phyloP scores from a whole-genome alignment of 345 rosid species.

The Arabis hirsuta region DNA sequence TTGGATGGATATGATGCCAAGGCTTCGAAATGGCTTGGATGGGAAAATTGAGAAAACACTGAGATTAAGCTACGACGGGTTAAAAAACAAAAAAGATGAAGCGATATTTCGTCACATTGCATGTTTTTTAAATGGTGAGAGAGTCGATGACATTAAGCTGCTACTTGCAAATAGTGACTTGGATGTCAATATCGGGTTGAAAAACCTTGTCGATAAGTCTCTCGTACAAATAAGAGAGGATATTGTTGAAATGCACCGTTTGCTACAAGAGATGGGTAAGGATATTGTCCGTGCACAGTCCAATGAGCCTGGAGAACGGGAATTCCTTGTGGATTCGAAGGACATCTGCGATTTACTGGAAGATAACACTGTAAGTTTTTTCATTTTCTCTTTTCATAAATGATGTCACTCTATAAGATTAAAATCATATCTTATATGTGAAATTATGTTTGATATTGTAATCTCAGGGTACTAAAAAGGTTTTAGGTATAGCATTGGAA shows the following conservation, averaged over 20 bases:
- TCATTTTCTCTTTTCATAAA: not conserved
- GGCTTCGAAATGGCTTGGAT: not conserved
- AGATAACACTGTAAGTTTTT: not conserved
- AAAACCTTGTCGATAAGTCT: slow-evolving; percentile 24
- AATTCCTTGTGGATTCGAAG: slow-evolving; percentile 20
- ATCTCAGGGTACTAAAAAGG: slow-evolving; percentile 29
- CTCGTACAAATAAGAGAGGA: not conserved
- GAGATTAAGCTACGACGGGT: slow-evolving; percentile 40
- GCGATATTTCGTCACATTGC: slow-evolving; percentile 46
- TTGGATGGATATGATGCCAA: slow-evolving; percentile 25
- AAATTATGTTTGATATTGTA: not conserved
- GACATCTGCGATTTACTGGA: slow-evolving; percentile 21
- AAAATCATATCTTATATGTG: not conserved
- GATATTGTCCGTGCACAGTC: slow-evolving; percentile 22
- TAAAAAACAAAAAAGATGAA: slow-evolving; percentile 7
- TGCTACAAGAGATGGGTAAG: slow-evolving; percentile 35
- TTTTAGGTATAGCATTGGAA: slow-evolving; percentile 24
- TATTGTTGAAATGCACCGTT: slow-evolving; percentile 31
- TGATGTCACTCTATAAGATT: not conserved
- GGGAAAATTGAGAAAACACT: not conserved
- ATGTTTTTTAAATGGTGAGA: slow-evolving; percentile 29
- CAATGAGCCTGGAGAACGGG: slow-evolving; percentile 2
- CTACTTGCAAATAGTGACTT: not conserved
- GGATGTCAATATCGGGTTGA: not conserved
- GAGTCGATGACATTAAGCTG: not conserved